phyloP scores from a whole-genome alignment of 257 asterid species.

The Solanum pimpinellifolium region DNA sequence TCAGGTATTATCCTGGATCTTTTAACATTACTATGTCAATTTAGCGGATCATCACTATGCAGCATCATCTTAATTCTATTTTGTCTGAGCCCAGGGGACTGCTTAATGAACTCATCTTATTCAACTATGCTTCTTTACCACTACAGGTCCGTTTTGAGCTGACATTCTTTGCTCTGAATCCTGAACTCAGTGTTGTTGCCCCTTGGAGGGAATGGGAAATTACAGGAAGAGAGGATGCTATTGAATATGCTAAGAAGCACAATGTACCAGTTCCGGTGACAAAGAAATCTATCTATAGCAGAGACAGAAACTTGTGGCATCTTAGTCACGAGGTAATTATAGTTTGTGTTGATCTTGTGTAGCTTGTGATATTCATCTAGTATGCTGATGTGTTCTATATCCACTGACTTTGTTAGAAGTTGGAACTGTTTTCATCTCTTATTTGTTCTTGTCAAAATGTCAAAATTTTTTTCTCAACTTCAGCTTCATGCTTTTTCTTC shows the following conservation, averaged over 20 bases:
- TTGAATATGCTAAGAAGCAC: conserved; percentile 86
- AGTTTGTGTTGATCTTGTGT: not conserved
- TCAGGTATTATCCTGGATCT: conserved; percentile 40
- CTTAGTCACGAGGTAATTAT: conserved; percentile 85
- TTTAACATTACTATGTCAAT: not conserved
- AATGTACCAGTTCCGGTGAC: conserved; percentile 92
- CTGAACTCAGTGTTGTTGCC: conserved; percentile 88
- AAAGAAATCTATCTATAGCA: conserved; percentile 91
- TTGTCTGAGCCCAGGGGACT: not conserved
- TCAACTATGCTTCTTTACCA: not conserved
- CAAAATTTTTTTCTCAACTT: not conserved
- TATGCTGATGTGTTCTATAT: not conserved
- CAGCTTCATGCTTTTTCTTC: not conserved
- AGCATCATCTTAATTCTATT: not conserved
- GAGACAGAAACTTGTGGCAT: conserved; percentile 98
- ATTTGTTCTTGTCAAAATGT: not conserved
- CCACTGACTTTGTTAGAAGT: not conserved
- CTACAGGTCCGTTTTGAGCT: conserved; percentile 94
- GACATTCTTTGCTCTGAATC: conserved; percentile 94
- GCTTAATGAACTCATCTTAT: not conserved
- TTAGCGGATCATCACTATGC: not conserved
- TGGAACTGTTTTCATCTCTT: not conserved
- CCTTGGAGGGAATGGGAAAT: conserved; percentile 99
- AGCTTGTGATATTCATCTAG: not conserved
- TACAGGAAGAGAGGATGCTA: conserved; percentile 92